Evolutionary conservation across 176 grass and related monocot genomes (phyloP), one percentile per base, ranked within the genome.

Genomic region (Panicum miliaceum): DNA sequence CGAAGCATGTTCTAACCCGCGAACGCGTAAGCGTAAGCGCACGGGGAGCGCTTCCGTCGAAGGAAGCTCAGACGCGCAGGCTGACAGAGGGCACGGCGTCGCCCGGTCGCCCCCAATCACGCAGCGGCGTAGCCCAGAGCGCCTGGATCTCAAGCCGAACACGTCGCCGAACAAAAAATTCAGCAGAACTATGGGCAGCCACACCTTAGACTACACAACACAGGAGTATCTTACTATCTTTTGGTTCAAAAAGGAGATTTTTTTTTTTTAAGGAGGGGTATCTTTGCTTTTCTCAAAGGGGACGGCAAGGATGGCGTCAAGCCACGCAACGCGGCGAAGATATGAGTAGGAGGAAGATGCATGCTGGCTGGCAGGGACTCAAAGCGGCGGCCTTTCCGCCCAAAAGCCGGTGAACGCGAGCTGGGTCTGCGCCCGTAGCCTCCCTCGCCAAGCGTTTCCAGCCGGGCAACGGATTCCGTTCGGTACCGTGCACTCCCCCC

Each of bases 331-430:
- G 88, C 37, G 68, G 15, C 72, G 36, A 68, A 75, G 59, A 54
- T 6, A 75, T 45, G 13, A 36, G 23, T 26, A 5, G 22, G 20
- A 59, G 36, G 20, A 45, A 12, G 82, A 75, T 63, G 79, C 88
- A 67, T 58, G 32, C 26, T 63, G 79, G 88, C 84, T 34, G 60
- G 62, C 78, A 43, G 73, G 37, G 34, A 47, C 35, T 48, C 61
- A 90, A 90, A 83, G 84, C 84, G 62, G 32, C 60, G 42, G 10
- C 51, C 80, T 90, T 90, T 90, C 35, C 50, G 67, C 80, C 36
- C 42, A 75, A 90, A 90, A 87, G 84, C 75, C 62, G 84, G 75
- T 2, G 75, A 43, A 61, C 14, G 59, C 84, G 47, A 86, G 84
- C 88, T 90, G 89, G 76, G 58, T 56, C 69, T 84, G 87, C 81